Conservation (phyloP, 2,329 filamentous ascomycete species). For the Trichoderma lentiforme region DNA sequence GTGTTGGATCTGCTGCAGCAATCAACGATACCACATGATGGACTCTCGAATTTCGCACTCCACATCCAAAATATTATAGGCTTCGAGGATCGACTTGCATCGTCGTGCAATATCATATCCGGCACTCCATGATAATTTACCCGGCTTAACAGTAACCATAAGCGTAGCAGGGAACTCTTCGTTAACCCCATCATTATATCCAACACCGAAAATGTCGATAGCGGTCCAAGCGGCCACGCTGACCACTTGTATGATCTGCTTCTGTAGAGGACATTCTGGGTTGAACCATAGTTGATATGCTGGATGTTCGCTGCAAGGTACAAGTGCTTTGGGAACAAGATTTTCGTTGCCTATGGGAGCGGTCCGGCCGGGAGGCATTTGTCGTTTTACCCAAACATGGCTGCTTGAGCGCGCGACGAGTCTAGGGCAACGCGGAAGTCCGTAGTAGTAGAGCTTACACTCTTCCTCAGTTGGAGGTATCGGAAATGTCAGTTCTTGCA, state of each 20-base stretch:
- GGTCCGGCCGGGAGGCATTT: too few relatives aligned
- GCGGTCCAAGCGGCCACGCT: background rate
- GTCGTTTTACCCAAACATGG: background rate
- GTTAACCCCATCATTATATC: background rate
- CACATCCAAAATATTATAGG: background rate
- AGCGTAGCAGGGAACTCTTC: background rate
- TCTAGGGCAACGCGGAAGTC: background rate
- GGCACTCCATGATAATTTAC: background rate
- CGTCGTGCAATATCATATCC: background rate
- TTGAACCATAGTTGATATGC: too few relatives aligned
- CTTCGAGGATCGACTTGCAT: background rate
- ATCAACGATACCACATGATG: background rate
- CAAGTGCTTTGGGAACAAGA: background rate
- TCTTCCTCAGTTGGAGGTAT: background rate
- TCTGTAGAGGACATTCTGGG: too few relatives aligned
- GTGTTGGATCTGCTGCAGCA: background rate
- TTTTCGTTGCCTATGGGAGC: background rate
- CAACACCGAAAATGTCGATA: background rate
- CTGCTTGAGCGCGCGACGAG: background rate
- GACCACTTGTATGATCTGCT: background rate
- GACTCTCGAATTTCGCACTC: slow-evolving; percentile 8
- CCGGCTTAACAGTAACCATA: background rate
- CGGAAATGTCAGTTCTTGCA: background rate
- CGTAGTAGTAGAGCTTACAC: background rate
- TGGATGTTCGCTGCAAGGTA: too few relatives aligned